Conservation (phyloP, 805 yeast genomes). For the Cyberlindnera galapagoensis region DNA sequence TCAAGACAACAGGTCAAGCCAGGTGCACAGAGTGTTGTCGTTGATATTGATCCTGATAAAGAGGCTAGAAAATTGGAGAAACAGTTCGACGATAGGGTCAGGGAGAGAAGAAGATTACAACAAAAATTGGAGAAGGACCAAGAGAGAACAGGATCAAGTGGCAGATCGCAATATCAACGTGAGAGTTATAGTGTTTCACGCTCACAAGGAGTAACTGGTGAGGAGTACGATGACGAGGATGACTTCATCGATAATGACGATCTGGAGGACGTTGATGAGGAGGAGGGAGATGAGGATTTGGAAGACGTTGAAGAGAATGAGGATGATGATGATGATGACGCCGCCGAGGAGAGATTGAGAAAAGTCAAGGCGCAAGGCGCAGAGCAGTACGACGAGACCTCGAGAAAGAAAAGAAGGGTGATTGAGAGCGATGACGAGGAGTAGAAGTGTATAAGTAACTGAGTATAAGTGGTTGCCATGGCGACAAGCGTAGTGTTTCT, state of each 20-base stretch:
- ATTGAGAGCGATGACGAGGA: constrained; percentile 53
- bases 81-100: constrained; percentile 55
- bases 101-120: constrained; percentile 59
- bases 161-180: too few species aligned
- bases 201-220: too few species aligned
- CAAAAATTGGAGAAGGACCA: constrained; percentile 46
- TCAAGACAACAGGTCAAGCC: constrained; percentile 28
- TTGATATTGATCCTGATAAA: constrained; percentile 59
- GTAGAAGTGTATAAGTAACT: constrained; percentile 2
- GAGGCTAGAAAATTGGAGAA: constrained; percentile 63
- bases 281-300: constrained; percentile 28
- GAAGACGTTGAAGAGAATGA: constrained; percentile 32
- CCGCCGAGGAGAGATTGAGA: constrained; percentile 27
- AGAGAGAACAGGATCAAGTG: constrained; percentile 51
- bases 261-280: constrained; percentile 43
- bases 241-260: constrained; percentile 39
- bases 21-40: constrained; percentile 34
- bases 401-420: constrained; percentile 40
- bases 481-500: not conserved
- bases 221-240: constrained; percentile 32
- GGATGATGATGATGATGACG: constrained; percentile 48
- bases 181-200: too few species aligned
- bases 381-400: constrained; percentile 33
- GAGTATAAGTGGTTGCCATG: not conserved
- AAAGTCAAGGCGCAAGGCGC: constrained; percentile 41